Evolutionary conservation across 345 rosid species (phyloP).

Genomic region (Mangifera indica): DNA sequence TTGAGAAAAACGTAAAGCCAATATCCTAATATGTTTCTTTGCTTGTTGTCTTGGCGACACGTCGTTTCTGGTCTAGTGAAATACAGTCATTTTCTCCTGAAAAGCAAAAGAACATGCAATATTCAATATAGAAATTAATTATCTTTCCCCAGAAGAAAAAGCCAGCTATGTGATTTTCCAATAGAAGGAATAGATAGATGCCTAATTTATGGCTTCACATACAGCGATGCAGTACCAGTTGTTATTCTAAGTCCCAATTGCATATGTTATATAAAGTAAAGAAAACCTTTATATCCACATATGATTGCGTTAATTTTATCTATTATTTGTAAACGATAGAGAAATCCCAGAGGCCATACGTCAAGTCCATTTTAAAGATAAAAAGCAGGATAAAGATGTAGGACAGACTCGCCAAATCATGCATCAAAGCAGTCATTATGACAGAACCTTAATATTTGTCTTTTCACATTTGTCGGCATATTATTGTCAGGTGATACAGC

Average conservation of each 20-base stretch:
- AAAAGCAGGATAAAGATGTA: slow-evolving; percentile 47
- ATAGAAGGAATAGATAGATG: no score
- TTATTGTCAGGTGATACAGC: slow-evolving; percentile 30
- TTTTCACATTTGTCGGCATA: slow-evolving; percentile 76
- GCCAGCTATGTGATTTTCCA: background rate
- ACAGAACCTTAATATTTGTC: slow-evolving; percentile 98
- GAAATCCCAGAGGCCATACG: slow-evolving; percentile 32
- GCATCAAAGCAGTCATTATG: slow-evolving; percentile 56
- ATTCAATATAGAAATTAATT: background rate
- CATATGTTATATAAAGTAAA: slow-evolving; percentile 17
- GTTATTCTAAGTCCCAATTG: no score
- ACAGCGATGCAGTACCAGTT: no score
- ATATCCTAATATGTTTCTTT: background rate
- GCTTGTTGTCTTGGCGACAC: background rate
- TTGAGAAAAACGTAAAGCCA: background rate
- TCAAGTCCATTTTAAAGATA: slow-evolving; percentile 37
- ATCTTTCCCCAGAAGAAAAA: background rate
- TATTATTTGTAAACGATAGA: slow-evolving; percentile 46
- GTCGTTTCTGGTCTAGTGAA: background rate
- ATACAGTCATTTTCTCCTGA: background rate
- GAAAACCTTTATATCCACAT: slow-evolving; percentile 28
- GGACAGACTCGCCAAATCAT: slow-evolving; percentile 43
- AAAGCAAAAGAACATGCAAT: background rate
- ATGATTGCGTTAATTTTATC: slow-evolving; percentile 32
- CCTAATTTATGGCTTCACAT: background rate